Evolutionary conservation across 179 eudicot species (phyloP), one percentile per base, ranked within the genome.

Genomic region (Beta lomatogona): DNA sequence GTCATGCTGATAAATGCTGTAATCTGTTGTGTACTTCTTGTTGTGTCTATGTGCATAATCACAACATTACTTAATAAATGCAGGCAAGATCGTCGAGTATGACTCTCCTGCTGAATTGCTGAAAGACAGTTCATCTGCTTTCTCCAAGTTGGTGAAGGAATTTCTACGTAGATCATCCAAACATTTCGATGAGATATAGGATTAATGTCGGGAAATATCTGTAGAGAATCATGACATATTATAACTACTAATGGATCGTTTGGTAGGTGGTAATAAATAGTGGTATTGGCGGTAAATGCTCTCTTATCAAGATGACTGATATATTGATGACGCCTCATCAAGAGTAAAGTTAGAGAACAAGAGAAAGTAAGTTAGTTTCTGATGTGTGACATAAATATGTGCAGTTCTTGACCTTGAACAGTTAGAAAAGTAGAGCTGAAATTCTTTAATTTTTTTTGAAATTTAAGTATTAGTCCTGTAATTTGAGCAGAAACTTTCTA

Each of bases 101-200:
- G 92, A 94, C 83, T 88, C 97, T 15, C 99, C 97, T 0, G 50
- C 77, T 4, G 89, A 87, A 79, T 80, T 95, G 88, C 83, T 90
- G 53, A 85, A 79, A 64, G 87, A 91, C 53, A 77, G 69, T 70
- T 85, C 89, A 45, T 88, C 92, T 7, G 92, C 95, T 45, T 95
- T 95, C 83, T 92, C 98, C 19, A 91, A 89, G 86, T 77, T 95
- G 86, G 97, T 94, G 69, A 85, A 53, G 77, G 94, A 95, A 68
- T 95, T 87, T 84, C 19, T 86, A 80, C 88, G 83, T 36, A 90
- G 94, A 85, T 90, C 94, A 21, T 89, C 88, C 69, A 79, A 80
- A 77, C 81, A 77, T 65, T 59, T 83, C 61, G 75, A 78, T 25
- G 82, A 85, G 16, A 69, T 50, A 63, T 80, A 60, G 59, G 22